phyloP scores from a whole-genome alignment of 257 asterid species.

The Capsicum rhomboideum region DNA sequence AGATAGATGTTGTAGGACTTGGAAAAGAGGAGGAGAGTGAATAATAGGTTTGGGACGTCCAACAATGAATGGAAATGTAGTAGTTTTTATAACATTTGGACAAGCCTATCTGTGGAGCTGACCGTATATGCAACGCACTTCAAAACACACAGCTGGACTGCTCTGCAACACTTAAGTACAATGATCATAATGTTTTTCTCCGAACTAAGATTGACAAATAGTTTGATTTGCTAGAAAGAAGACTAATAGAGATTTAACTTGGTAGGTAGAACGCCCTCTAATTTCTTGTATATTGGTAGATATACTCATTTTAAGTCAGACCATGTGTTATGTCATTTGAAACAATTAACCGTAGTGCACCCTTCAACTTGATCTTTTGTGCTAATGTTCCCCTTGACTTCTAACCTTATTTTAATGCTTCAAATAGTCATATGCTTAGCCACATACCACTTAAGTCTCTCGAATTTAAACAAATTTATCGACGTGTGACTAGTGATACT shows the following conservation, averaged over 20 bases:
- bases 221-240: background rate
- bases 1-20: background rate
- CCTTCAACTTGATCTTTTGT: background rate
- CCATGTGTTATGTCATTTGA: background rate
- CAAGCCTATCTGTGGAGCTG: no score
- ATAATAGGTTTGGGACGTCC: background rate
- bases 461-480: background rate
- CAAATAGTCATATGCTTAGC: no score
- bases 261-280: no score
- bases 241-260: no score
- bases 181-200: background rate
- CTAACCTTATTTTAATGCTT: no score
- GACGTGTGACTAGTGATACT: background rate
- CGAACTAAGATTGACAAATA: background rate
- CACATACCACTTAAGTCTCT: no score
- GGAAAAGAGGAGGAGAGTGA: background rate
- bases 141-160: no score
- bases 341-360: background rate
- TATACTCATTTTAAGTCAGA: background rate
- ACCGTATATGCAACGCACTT: no score
- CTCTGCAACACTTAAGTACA: background rate
- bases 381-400: no score
- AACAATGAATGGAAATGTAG: no score
- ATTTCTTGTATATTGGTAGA: background rate
- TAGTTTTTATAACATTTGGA: no score